Evolutionary conservation across 805 yeast genomes (phyloP).

Genomic region (Naumovozyma baii): DNA sequence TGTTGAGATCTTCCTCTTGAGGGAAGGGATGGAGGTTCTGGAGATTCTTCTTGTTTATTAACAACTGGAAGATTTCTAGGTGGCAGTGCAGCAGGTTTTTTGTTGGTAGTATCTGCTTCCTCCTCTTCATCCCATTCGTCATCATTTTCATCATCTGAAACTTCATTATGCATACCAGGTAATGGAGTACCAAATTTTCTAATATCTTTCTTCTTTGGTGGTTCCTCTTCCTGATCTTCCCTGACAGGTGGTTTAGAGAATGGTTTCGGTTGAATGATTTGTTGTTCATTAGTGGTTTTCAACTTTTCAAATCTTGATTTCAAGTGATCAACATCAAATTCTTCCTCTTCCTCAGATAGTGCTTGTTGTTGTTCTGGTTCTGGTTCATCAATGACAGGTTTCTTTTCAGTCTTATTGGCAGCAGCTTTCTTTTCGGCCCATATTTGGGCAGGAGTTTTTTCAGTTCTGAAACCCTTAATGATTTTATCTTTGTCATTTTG

Average conservation of each 20-base stretch:
- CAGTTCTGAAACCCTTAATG: constrained; percentile 56
- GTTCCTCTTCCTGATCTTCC: constrained; percentile 6
- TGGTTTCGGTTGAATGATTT: constrained; percentile 23
- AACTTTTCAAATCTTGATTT: constrained; percentile 32
- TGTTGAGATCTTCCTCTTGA: constrained; percentile 15
- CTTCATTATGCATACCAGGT: constrained; percentile 28
- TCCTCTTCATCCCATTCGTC: constrained; percentile 23
- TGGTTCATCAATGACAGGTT: background rate
- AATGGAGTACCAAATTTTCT: constrained; percentile 25
- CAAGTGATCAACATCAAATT: constrained; percentile 27
- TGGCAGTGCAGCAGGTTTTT: constrained; percentile 2
- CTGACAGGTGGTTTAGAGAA: constrained; percentile 11
- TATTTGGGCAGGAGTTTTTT: constrained; percentile 87
- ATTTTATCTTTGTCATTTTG: constrained; percentile 30
- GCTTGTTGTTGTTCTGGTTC: constrained; percentile 2
- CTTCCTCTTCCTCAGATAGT: constrained; percentile 21
- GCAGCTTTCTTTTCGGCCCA: constrained; percentile 90
- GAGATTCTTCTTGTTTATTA: constrained; percentile 16
- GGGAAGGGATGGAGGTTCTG: constrained; percentile 11
- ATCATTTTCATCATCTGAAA: constrained; percentile 12
- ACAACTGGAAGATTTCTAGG: constrained; percentile 7
- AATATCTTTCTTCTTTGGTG: constrained; percentile 9
- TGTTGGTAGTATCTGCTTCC: constrained; percentile 6
- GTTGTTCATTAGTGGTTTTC: constrained; percentile 16
- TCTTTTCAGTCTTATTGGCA: constrained; percentile 19